Evolutionary conservation across 2,329 filamentous ascomycete species (phyloP).

Genomic region (Fusarium albosuccineum): DNA sequence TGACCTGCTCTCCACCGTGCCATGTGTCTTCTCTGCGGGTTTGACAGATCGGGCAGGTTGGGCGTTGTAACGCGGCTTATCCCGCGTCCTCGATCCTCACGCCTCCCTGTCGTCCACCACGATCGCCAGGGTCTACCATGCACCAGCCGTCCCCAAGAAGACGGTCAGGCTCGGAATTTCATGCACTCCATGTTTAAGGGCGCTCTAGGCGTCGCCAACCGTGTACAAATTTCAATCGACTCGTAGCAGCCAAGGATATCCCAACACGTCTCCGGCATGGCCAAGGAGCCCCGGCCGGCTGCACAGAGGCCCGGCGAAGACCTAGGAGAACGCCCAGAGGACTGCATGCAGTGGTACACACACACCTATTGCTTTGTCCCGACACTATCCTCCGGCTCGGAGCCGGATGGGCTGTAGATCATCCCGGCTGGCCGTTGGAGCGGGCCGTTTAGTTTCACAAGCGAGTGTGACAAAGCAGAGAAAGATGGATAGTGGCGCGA

Average conservation of each 20-base stretch:
- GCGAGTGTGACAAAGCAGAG: too few species aligned
- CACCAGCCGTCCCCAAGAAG: neutral
- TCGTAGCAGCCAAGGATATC: too few species aligned
- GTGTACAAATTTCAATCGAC: too few species aligned
- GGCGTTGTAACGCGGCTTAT: constrained; percentile 10
- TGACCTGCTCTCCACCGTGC: neutral
- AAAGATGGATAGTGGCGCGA: too few species aligned
- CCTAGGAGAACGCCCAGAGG: neutral
- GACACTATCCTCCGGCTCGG: neutral
- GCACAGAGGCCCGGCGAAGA: too few species aligned
- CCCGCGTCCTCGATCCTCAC: constrained; percentile 31
- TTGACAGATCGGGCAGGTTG: neutral
- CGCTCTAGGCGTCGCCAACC: too few species aligned
- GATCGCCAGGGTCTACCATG: constrained; percentile 30
- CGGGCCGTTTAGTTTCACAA: neutral
- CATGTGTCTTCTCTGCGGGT: neutral
- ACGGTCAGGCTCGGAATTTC: neutral
- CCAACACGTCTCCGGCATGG: too few species aligned
- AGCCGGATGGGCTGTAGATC: neutral
- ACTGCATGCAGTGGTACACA: too few species aligned
- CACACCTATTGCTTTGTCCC: neutral
- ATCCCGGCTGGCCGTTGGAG: neutral
- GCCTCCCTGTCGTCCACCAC: constrained; percentile 28
- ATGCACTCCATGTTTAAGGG: too few species aligned
- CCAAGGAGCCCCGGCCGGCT: too few species aligned